phyloP scores from a whole-genome alignment of 306 rosid genomes.

The Mimosa bimucronata region DNA sequence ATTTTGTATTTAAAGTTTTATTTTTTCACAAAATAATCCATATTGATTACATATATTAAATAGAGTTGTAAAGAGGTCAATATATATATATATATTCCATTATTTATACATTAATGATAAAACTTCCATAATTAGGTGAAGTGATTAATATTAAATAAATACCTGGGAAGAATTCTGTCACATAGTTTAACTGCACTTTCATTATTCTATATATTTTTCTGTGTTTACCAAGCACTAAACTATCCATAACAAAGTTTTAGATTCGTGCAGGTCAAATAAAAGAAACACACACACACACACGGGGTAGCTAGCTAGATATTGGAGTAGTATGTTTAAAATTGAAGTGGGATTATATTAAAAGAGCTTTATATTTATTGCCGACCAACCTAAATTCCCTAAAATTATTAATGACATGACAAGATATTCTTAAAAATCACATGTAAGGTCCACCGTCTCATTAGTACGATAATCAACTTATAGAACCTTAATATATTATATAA shows the following conservation, averaged over 20 bases:
- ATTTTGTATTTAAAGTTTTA: too few species aligned
- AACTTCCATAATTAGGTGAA: too few species aligned
- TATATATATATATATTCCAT: too few species aligned
- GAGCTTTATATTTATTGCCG: background rate
- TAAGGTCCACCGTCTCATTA: background rate
- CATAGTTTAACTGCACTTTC: background rate
- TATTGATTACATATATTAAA: too few species aligned
- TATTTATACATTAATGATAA: too few species aligned
- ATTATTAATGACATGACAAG: background rate
- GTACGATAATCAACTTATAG: background rate
- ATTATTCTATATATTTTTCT: slow-evolving; percentile 17
- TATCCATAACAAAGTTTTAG: slow-evolving; percentile 9
- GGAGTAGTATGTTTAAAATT: background rate
- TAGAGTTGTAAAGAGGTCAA: too few species aligned
- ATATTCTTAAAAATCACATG: background rate
- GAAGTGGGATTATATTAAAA: background rate
- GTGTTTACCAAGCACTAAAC: slow-evolving; percentile 1
- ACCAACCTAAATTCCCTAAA: background rate
- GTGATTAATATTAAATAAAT: too few species aligned
- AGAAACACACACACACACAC: background rate
- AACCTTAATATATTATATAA: too few species aligned
- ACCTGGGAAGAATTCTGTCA: too few species aligned
- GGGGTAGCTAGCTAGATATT: background rate
- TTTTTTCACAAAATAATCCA: too few species aligned
- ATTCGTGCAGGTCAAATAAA: background rate